Conservation (phyloP, 768 basidiomycete species). For the Xanthoconium stramineum region DNA sequence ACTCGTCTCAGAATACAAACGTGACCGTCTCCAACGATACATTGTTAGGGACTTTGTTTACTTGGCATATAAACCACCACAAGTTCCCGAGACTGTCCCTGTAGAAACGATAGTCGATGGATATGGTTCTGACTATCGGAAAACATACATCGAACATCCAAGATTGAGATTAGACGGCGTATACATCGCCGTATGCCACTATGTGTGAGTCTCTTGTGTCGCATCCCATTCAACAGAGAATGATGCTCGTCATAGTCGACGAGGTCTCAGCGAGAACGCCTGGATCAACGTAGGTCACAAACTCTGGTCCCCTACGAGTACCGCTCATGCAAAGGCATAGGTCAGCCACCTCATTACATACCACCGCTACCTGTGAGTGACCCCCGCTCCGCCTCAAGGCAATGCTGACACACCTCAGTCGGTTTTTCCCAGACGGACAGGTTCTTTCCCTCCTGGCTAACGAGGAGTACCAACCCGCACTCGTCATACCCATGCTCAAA, state of each 20-base stretch:
- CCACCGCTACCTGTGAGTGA: slow-evolving; percentile 79
- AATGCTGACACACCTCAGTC: slow-evolving; percentile 40
- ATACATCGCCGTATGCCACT: slow-evolving; percentile 91
- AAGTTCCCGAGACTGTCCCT: slow-evolving; percentile 54
- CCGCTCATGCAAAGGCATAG: slow-evolving; percentile 35
- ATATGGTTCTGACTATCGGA: slow-evolving; percentile 67
- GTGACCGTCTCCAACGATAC: slow-evolving; percentile 7
- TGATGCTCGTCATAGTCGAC: slow-evolving; percentile 27
- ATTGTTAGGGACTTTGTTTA: slow-evolving; percentile 56
- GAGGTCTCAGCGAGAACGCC: slow-evolving; percentile 76
- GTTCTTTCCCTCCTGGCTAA: slow-evolving; percentile 85
- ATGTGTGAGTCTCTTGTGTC: slow-evolving; percentile 52
- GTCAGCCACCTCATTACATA: slow-evolving; percentile 87
- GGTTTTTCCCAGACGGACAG: slow-evolving; percentile 83
- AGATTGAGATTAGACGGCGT: slow-evolving; percentile 83
- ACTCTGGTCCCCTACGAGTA: neutral
- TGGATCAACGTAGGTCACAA: slow-evolving; percentile 75
- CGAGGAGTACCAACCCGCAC: slow-evolving; percentile 66
- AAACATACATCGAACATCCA: slow-evolving; percentile 79
- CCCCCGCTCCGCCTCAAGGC: neutral
- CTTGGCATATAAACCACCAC: slow-evolving; percentile 70
- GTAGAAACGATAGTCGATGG: slow-evolving; percentile 47
- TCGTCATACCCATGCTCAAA: slow-evolving; percentile 73
- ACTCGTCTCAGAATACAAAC: neutral
- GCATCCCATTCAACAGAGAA: neutral